Evolutionary conservation across 225 moss, liverwort and hornwort species (phyloP).

Genomic region (Marchantia polymorpha): DNA sequence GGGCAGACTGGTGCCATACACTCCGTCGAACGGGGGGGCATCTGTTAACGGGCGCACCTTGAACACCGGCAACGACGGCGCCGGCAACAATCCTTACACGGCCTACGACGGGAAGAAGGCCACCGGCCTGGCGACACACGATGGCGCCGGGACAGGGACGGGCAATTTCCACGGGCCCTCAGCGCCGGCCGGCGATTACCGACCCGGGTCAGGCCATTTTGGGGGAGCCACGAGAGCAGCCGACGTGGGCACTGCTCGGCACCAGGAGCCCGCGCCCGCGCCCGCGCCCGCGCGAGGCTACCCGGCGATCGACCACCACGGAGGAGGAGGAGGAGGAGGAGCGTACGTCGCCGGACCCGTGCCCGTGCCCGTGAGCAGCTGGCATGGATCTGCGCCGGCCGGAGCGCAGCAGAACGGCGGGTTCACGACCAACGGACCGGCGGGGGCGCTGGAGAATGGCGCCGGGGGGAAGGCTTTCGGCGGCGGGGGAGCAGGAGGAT

Average conservation of each 20-base stretch:
- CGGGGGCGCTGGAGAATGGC: background rate
- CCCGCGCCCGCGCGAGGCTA: background rate
- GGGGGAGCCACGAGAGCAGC: background rate
- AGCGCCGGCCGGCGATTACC: slow-evolving; percentile 1
- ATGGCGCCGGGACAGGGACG: background rate
- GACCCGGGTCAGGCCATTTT: background rate
- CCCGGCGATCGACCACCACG: background rate
- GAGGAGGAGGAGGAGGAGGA: background rate
- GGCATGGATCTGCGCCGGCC: background rate
- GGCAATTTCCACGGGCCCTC: slow-evolving; percentile 3
- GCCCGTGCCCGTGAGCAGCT: slow-evolving; percentile 1
- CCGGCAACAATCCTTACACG: background rate
- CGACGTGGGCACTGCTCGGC: background rate
- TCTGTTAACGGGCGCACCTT: too few relatives aligned
- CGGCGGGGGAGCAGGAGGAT: background rate
- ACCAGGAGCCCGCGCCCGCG: background rate
- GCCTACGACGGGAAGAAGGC: background rate
- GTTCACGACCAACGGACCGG: background rate
- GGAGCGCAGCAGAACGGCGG: background rate
- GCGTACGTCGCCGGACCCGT: background rate
- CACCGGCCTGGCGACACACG: background rate
- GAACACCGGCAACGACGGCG: too few relatives aligned
- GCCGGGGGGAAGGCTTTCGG: background rate
- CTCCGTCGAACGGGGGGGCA: background rate
- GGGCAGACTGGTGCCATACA: slow-evolving; percentile 10